Base-by-base conservation (phyloP, 257 asterid genomes). In the Mentha longifolia region DNA sequence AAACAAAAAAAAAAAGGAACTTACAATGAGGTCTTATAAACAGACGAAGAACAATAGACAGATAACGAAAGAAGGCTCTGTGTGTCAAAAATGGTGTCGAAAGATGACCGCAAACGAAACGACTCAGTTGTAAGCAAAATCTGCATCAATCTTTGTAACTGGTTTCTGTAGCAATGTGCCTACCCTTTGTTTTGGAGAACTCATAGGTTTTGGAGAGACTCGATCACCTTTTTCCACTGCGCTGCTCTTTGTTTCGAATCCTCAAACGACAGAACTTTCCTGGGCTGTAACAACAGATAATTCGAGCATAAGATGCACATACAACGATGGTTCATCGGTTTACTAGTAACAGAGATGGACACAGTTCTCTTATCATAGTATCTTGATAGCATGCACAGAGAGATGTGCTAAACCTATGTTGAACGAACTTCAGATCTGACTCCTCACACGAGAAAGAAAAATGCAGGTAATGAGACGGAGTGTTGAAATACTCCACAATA, bases 191-290 rank as follows among this genome's bases (percentile, higher is more conserved):
- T 65, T 31, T 65, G 71, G 56, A 16, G 30, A 43, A 42, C 41
- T 90, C 87, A 92, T 74, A 85, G 95, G 67, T 83, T 87, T 76
- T 92, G 98, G 76, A 95, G 99, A 68, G 92, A 79, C 82, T 95
- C 99, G 16, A 95, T 87, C 4, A 98, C 98, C 84, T 84, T 89
- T 63, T 95, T 95, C 98, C 99, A 92, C 80, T 95, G 99, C 42
- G 11, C 50, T 41, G 97, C 96, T 83, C 98, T 85, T 65, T 90
- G 95, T 77, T 95, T 95, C 22, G 94, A 77, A 78, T 95, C 99
- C 85, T 92, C 99, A n/a, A 95, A 92, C 17, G 91, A 74, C 77
- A 87, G 25, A 22, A 95, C 89, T 77, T 95, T 92, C 89, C 87
- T 95, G 13, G 97, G 97, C 99, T 95, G 96, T 33, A 72, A 66